Base-by-base conservation (phyloP, 2,329 filamentous ascomycete species). In the Xylariomycetidae sp. region DNA sequence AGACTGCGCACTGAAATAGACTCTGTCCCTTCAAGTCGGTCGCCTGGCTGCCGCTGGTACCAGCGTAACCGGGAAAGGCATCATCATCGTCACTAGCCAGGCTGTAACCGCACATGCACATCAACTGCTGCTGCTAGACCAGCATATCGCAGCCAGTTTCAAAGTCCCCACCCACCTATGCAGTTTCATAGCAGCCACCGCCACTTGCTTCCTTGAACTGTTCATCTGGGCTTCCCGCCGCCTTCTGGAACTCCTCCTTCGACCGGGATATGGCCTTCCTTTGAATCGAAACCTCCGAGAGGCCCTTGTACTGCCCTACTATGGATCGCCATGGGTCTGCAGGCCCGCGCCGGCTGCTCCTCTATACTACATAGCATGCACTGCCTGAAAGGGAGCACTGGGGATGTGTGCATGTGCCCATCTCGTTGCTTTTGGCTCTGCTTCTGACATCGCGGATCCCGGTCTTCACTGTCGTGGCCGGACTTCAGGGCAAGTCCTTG, bases 171-270 rank as follows among this genome's bases (percentile, higher is more conserved):
- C 53, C 47, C 47, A 45, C 48, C 43, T 54, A 50, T 51, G 48
- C 52, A 47, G 48, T 56, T 52, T 53, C 54, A 52, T 51, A 47
- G 43, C 50, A 49, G 53, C 54, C 54, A 56, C 51, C 51, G 46
- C 49, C 54, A 54, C 49, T 44, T 29, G 15, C 10, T 12, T 8
- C 20, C 20, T 23, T 39, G 48, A 50, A 50, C 48, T 46, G 38
- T 51, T 49, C 46, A 46, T 42, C 39, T 34, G 42, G 36, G 39
- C 18, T 37, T 37, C 40, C 38, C n/a, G n/a, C n/a, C n/a, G n/a
- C n/a, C n/a, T n/a, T n/a, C n/a, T 38, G 40, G 33, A 45, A 37
- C 35, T 40, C 24, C 40, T 50, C 35, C 39, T 40, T 50, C 36
- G 39, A 43, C 43, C 44, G 36, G 39, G 44, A 41, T 39, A 33